phyloP scores from a whole-genome alignment of 805 yeast genomes.

The Cephaloascus albidus region DNA sequence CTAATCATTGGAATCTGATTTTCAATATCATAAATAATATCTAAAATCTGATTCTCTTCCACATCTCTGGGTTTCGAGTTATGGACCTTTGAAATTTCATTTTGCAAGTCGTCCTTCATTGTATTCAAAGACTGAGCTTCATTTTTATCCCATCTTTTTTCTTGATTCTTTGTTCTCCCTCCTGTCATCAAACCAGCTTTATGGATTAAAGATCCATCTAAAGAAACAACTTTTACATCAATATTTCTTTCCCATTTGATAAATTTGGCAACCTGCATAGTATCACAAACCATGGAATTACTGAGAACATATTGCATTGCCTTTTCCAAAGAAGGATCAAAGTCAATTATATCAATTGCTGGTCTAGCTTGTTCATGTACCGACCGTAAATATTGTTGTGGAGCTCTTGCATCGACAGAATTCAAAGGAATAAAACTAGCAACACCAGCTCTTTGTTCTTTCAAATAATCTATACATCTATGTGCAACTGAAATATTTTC shows the following conservation, averaged over 20 bases:
- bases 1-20: constrained; percentile 33
- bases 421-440: constrained; percentile 88
- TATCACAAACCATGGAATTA: constrained; percentile 70
- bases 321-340: constrained; percentile 55
- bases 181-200: constrained; percentile 91
- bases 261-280: constrained; percentile 54
- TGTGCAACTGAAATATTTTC: constrained; percentile 61
- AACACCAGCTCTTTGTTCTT: constrained; percentile 77
- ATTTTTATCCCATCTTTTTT: constrained; percentile 63
- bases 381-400: constrained; percentile 45
- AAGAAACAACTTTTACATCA: constrained; percentile 61
- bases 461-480: constrained; percentile 69
- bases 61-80: constrained; percentile 41
- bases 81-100: constrained; percentile 31
- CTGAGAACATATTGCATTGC: constrained; percentile 80
- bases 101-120: constrained; percentile 39
- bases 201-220: constrained; percentile 80
- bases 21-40: constrained; percentile 39
- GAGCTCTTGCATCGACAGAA: constrained; percentile 49
- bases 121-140: constrained; percentile 46
- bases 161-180: constrained; percentile 49
- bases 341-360: constrained; percentile 63
- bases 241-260: constrained; percentile 59
- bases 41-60: constrained; percentile 45
- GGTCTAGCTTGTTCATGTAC: constrained; percentile 50